Base-by-base conservation (phyloP, 352 stramenopile species). In the Globisporangium carolinianum region DNA sequence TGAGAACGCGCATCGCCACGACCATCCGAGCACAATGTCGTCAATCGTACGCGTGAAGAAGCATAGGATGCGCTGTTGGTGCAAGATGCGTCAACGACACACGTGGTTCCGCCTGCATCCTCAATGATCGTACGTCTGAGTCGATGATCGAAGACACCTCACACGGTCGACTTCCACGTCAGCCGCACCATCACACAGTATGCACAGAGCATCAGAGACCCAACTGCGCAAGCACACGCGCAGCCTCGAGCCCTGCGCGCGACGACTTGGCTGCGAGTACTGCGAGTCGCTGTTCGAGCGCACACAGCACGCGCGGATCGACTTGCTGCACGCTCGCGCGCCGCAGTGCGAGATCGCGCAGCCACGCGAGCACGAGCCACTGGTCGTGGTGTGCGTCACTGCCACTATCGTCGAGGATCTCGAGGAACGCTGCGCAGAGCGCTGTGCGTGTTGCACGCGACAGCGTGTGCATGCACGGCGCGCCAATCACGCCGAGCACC, bases 321-420 rank as follows among this genome's bases (percentile, higher is more conserved):
- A 86, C 57, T 32, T 67, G 47, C 12, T 64, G 37, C 11, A 66
- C 51, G 36, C 55, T 56, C 9, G 42, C 53, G 32, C 51, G 45
- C 42, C 51, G 24, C 24, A 46, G 37, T 32, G 45, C 51, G 0
- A 80, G 43, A 12, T 67, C 67, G 11, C 71, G 62, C n/a, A 89
- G 36, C 79, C 79, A 89, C 35, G 69, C 45, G 15, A 86, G 60
- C 14, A 59, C 76, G 17, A 89, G 58, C 76, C 73, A 86, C 32
- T 35, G 10, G 47, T 49, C 59, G 17, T 47, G 46, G 4, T 17
- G 35, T 5, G 46, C 18, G 5, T 18, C n/a, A 17, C 53, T 43
- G 0, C 12, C 37, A 14, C 57, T 58, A 37, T 57, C 61, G 7
- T 83, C 69, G 8, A 87, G 54, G 24, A 87, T 56, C n/a, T 71